Conservation (phyloP, 2,329 filamentous ascomycete genomes). For the Fusarium austroafricanum region DNA sequence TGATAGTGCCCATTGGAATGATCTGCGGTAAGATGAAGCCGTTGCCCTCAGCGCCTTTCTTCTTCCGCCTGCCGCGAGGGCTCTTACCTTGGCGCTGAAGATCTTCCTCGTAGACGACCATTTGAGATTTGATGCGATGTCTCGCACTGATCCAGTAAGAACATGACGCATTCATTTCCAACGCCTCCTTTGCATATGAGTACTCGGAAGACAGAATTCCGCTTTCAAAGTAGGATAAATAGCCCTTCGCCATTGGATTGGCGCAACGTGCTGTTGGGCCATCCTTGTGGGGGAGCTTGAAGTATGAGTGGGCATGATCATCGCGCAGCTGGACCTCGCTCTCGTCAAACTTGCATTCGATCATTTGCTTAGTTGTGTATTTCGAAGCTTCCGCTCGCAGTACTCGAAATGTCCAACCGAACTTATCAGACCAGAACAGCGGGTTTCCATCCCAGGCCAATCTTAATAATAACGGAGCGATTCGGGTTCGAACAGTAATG, state of each 20-base stretch:
- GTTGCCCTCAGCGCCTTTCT: slow-evolving; percentile 34
- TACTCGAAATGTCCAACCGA: slow-evolving; percentile 93
- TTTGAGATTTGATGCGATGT: slow-evolving; percentile 92
- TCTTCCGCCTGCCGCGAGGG: slow-evolving; percentile 11
- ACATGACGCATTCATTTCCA: slow-evolving; percentile 98
- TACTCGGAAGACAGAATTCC: slow-evolving; percentile 90
- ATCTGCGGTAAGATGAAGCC: slow-evolving; percentile 95
- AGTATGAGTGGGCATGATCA: slow-evolving; percentile 77
- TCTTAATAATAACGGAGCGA: slow-evolving; percentile 85
- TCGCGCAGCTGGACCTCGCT: slow-evolving; percentile 72
- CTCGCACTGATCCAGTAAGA: slow-evolving; percentile 99
- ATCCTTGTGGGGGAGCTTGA: slow-evolving; percentile 97
- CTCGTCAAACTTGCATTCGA: slow-evolving; percentile 83
- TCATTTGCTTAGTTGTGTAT: slow-evolving; percentile 78
- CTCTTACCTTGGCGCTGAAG: slow-evolving; percentile 29
- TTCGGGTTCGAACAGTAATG: slow-evolving; percentile 85
- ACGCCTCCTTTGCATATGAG: slow-evolving; percentile 88
- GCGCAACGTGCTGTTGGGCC: slow-evolving; percentile 86
- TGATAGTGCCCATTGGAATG: slow-evolving; percentile 98
- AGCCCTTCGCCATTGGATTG: slow-evolving; percentile 91
- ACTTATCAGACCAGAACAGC: slow-evolving; percentile 90
- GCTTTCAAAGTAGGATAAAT: slow-evolving; percentile 90
- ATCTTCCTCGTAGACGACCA: slow-evolving; percentile 88
- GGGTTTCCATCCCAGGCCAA: slow-evolving; percentile 91
- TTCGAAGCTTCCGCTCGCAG: slow-evolving; percentile 68